Base-by-base conservation (phyloP, 129 eudicot genomes). In the Flaveria brownii region DNA sequence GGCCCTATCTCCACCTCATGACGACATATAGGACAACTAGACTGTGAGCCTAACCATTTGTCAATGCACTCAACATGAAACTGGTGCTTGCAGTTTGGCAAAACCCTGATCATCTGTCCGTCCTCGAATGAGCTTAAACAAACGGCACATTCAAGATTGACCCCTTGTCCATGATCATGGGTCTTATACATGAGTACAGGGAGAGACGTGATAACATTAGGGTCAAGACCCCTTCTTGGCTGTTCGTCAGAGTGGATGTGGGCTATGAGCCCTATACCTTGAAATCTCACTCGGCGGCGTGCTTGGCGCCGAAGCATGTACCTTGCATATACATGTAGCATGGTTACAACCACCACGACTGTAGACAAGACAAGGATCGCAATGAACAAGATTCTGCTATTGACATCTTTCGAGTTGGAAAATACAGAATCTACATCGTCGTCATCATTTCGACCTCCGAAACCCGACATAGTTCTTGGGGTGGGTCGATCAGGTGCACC, bases 1-100 rank as follows among this genome's bases (percentile, higher is more conserved):
- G 20, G 78, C 46, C 80, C 67, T n/a, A 81, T 82, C 75, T 86
- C 83, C 9, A 83, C 96, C 67, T 78, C 84, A 7, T 83, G 81
- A 11, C 96, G 89, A 82, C 96, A 90, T 52, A 84, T 68, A 1
- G 96, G 96, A 56, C 96, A 90, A 1, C 87, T 90, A 4, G 96
- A 82, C 6, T 79, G 84, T 14, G 90, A 77, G 12, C 82, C 63
- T 26, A 90, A 78, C 96, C 96, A 90, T 33, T 74, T 84, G 56
- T 90, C 96, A 69, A 90, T 80, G 65, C 96, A 90, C 46, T 84
- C 87, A 0, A 74, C 89, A 72, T 90, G 96, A 52, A 90, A 90
- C 46, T 47, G 81, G 63, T 90, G 96, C 47, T 84, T 84, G 60
- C 93, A 87, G 41, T 80, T 87, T 0, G 92, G 96, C 49, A 90